phyloP scores from a whole-genome alignment of 1,139 yeast species.

The Spencermartinsiella ligniputridi region DNA sequence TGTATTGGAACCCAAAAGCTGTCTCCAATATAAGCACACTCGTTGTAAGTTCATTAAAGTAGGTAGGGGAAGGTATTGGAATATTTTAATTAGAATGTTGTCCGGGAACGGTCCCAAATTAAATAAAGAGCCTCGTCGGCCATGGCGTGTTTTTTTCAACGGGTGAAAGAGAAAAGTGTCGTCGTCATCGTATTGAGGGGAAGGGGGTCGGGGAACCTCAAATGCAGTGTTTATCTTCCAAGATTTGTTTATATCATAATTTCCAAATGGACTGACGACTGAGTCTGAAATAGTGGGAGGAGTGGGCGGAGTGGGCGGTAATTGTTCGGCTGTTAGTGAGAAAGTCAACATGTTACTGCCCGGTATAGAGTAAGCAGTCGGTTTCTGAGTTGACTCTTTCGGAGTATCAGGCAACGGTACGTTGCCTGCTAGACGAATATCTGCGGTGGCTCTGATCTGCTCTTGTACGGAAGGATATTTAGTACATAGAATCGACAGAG shows the following conservation, averaged over 20 bases:
- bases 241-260: not conserved
- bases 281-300: not conserved
- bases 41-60: slow-evolving; percentile 53
- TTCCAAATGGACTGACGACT: not conserved
- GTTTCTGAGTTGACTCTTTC: not conserved
- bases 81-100: slow-evolving; percentile 47
- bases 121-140: slow-evolving; percentile 55
- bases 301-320: slow-evolving; percentile 2
- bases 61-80: slow-evolving; percentile 50
- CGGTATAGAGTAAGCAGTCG: not conserved
- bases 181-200: not conserved
- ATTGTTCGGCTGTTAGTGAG: not conserved
- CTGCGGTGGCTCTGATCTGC: slow-evolving; percentile 46
- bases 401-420: not conserved
- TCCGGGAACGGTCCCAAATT: slow-evolving; percentile 59
- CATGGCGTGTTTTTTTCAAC: slow-evolving; percentile 25
- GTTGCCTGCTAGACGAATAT: not conserved
- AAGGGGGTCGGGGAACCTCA: slow-evolving; percentile 20
- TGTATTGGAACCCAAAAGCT: slow-evolving; percentile 54
- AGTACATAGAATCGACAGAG: slow-evolving; percentile 48
- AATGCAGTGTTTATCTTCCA: slow-evolving; percentile 1
- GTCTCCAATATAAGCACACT: slow-evolving; percentile 64
- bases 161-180: not conserved
- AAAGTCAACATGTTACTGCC: not conserved
- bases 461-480: slow-evolving; percentile 55